Evolutionary conservation across 768 basidiomycete species (phyloP), one percentile per base, ranked within the genome.

Genomic region (Lactifluus piperatus): DNA sequence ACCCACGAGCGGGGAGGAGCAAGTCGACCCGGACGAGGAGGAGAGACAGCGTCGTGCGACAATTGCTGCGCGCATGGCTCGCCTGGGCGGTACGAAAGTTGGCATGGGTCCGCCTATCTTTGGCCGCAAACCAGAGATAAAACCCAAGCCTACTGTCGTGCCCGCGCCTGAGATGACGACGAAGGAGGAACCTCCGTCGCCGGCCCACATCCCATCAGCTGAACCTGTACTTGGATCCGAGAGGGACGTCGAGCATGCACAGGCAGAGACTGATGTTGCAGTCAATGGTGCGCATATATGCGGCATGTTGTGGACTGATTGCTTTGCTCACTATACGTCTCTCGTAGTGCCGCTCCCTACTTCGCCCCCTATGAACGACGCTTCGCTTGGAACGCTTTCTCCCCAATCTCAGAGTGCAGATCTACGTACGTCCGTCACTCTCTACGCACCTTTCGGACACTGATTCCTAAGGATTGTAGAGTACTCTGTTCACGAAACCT

Each of bases 61-160:
- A 11, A 85, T 97, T 67, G 91, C 93, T 32, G 92, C 92, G 24
- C 80, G 93, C 47, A 92, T 98, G 91, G 93, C 92, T 43, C 86
- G 87, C 60, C 78, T 97, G 18, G 94, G 94, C 29, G 94, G 92
- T 49, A 82, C 90, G 14, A 76, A 85, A 55, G 75, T 92, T 24
- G 90, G 89, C 4, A 88, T 95, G 86, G 81, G 76, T 1, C 84
- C 86, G 1, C 85, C 88, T 50, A 74, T 85, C 58, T 84, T 90
- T 71, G 84, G 81, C 14, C 76, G 76, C 54, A 80, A 80, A 62
- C 81, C 81, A 1, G 69, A 69, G 29, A 59, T 67, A 27, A 76
- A 71, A 62, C 57, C 60, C 30, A 76, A 71, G 62, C 32, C 70
- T 10, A n/a, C n/a, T n/a, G 64, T 62, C 39, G 55, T 62, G 10